Evolutionary conservation across 2,329 filamentous ascomycete species (phyloP).

Genomic region (Verticillium longisporum): DNA sequence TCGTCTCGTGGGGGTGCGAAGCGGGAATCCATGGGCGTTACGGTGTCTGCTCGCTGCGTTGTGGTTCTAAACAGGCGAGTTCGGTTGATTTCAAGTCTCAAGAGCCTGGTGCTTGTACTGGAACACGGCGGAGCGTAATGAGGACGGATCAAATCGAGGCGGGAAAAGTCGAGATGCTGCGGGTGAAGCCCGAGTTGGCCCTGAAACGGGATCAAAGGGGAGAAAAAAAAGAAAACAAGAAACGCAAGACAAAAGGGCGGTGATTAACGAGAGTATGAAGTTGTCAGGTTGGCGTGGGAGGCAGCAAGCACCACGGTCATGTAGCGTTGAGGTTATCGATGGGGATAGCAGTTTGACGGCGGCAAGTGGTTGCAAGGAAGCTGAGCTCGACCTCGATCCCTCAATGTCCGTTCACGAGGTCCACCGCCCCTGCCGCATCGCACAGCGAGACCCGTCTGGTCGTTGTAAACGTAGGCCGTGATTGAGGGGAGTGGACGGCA

Average conservation of each 20-base stretch:
- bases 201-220: background rate
- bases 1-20: constrained; percentile 56
- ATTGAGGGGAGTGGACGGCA: background rate
- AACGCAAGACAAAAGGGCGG: background rate
- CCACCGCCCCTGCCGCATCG: constrained; percentile 38
- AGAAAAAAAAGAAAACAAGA: background rate
- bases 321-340: background rate
- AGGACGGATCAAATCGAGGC: background rate
- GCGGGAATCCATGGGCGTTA: constrained; percentile 55
- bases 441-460: constrained; percentile 22
- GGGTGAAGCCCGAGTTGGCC: background rate
- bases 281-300: background rate
- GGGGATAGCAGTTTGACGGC: constrained; percentile 3
- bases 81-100: background rate
- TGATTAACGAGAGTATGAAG: background rate
- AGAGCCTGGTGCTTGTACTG: background rate
- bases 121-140: background rate
- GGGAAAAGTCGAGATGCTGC: background rate
- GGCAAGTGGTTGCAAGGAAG: background rate
- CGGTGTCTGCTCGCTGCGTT: background rate
- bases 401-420: constrained; percentile 27
- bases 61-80: background rate
- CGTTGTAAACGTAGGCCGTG: constrained; percentile 2
- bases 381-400: constrained; percentile 22
- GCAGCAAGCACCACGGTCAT: background rate